Evolutionary conservation across 2,329 filamentous ascomycete genomes (phyloP), one percentile per base, ranked within the genome.

Genomic region (Pseudogymnoascus sp.): DNA sequence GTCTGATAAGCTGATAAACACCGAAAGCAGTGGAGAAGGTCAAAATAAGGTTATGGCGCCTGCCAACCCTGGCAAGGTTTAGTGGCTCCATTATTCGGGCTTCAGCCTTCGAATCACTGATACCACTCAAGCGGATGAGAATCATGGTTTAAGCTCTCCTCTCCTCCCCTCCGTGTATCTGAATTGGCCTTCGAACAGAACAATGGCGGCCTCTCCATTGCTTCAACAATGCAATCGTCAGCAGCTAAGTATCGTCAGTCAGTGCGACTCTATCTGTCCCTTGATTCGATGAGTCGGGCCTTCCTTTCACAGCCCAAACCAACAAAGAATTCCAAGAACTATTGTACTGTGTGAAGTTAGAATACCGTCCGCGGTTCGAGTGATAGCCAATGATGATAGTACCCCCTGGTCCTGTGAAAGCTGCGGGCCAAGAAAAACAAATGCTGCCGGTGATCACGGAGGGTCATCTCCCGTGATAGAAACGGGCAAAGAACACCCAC

Each of bases 31-130:
- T n/a, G 24, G 8, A 11, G 28, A 35, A 19, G 26, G 50, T 56
- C 50, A 22, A 35, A 56, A 56, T 56, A 56, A 56, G 50, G 50
- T 56, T 56, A 53, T 56, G 50, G 50, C 50, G n/a, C 50, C 50
- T 12, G n/a, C 5, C n/a, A 56, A 56, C 16, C 28, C 16, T 22
- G 28, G 2, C 26, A 12, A 33, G 10, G 50, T 33, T 33, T 33
- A 33, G 28, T 8, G n/a, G 26, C 26, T 12, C 50, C n/a, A 56
- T 33, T 56, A 7, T 56, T 33, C 28, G n/a, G n/a, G 28, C n/a
- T 19, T 56, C 28, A 4, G 50, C 22, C 22, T 33, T 56, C 16
- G 5, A 33, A 19, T 19, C 50, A 31, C 50, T 33, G 1, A 19
- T 33, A 12, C 28, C n/a, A 33, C 6, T 56, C 8, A 6, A 56